phyloP scores from a whole-genome alignment of 495 filamentous ascomycete genomes.

The Amorphotheca resinae region DNA sequence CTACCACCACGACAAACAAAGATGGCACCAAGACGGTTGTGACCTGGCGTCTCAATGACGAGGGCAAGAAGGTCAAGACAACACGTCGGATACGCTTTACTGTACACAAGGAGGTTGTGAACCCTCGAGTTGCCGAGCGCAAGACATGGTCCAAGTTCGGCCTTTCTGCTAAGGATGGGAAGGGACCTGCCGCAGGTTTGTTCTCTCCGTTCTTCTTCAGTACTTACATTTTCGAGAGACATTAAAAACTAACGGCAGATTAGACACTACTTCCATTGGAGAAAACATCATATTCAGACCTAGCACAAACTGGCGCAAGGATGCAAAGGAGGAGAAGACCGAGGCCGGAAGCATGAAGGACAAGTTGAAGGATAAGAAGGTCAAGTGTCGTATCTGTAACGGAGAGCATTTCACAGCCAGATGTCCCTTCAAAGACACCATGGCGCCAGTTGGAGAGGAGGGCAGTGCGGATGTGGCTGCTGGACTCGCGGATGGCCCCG shows the following conservation, averaged over 20 bases:
- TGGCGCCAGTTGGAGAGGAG: conserved; percentile 43
- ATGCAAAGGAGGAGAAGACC: conserved; percentile 65
- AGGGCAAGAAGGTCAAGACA: conserved; percentile 90
- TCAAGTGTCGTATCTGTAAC: conserved; percentile 97
- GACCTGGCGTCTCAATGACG: conserved; percentile 81
- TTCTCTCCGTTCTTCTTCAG: conserved; percentile 7
- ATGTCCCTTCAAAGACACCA: conserved; percentile 60
- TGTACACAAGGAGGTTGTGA: conserved; percentile 78
- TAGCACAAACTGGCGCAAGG: conserved; percentile 78
- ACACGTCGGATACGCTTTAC: conserved; percentile 88
- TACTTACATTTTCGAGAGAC: too few species aligned
- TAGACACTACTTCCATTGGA: conserved; percentile 80
- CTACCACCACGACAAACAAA: conserved; percentile 83
- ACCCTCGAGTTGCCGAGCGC: conserved; percentile 91
- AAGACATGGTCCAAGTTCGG: conserved; percentile 90
- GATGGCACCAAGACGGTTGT: conserved; percentile 94
- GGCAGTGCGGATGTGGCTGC: conserved; percentile 38
- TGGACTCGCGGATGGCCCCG: conserved; percentile 29
- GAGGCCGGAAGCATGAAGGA: conserved; percentile 72
- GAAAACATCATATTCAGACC: conserved; percentile 97
- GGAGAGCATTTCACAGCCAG: conserved; percentile 97
- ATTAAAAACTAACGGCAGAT: too few species aligned
- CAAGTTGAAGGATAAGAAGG: conserved; percentile 94
- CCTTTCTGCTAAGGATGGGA: conserved; percentile 51
- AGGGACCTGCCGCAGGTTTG: conserved; percentile 32